A percentile compares a stretch with the other conserved stretches of the same genome.
phyloP scores from a whole-genome alignment of 306 rosid species.

The Cucumis cinereus region DNA sequence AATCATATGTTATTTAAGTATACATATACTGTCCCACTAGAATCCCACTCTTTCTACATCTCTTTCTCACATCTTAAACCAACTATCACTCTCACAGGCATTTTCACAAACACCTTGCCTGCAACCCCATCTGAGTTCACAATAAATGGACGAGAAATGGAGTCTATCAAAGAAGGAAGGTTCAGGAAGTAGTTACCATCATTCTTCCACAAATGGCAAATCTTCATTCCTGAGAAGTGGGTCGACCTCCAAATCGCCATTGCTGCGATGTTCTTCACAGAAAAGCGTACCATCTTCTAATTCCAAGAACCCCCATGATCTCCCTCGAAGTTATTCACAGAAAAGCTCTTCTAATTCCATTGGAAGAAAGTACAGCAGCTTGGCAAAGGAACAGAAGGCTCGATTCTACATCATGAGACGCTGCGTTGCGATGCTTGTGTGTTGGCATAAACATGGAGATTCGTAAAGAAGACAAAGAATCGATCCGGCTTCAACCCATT shows the following conservation, averaged over 20 bases:
- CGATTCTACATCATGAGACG: slow-evolving; percentile 91
- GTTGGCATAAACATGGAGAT: slow-evolving; percentile 95
- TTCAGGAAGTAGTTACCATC: slow-evolving; percentile 19
- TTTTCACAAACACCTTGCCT: slow-evolving; percentile 3
- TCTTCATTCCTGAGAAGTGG: slow-evolving; percentile 54
- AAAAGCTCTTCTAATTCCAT: slow-evolving; percentile 36
- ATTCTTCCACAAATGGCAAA: slow-evolving; percentile 21
- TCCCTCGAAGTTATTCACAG: slow-evolving; percentile 55
- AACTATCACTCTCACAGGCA: slow-evolving; percentile 7
- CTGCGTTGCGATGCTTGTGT: slow-evolving; percentile 90
- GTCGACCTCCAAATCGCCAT: slow-evolving; percentile 55
- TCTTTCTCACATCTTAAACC: not conserved
- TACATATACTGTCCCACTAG: not conserved
- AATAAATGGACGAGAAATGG: slow-evolving; percentile 72
- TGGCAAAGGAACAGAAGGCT: slow-evolving; percentile 88
- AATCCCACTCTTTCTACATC: not conserved
- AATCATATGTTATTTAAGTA: not conserved
- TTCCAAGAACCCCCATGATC: slow-evolving; percentile 10
- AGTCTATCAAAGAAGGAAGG: slow-evolving; percentile 65
- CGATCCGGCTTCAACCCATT: not conserved
- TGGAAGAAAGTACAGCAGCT: slow-evolving; percentile 50
- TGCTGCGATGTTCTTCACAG: slow-evolving; percentile 51
- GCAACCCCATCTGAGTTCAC: not conserved
- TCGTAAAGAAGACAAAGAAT: not conserved
- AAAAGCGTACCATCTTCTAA: not conserved